Conservation (phyloP, 768 basidiomycete genomes). For the Sistotremastrum niveocremeum region DNA sequence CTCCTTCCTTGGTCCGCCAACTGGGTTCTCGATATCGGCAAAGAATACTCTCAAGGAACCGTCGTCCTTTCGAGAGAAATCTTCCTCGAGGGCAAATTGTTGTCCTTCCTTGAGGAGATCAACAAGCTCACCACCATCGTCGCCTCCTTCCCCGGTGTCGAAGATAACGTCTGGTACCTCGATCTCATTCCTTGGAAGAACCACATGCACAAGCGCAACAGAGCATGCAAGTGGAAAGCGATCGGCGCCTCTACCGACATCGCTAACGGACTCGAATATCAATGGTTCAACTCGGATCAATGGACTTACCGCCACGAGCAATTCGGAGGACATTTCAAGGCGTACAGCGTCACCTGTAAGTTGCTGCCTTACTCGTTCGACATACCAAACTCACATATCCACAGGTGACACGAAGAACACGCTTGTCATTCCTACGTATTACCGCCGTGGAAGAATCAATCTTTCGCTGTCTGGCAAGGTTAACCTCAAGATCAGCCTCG, state of each 20-base stretch:
- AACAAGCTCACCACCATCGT: slow-evolving; percentile 17
- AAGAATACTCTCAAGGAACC: slow-evolving; percentile 13
- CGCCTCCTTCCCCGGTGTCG: slow-evolving; percentile 11
- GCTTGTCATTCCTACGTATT: slow-evolving; percentile 14
- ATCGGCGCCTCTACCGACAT: background rate
- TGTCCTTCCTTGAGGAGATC: slow-evolving; percentile 12
- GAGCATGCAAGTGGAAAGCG: slow-evolving; percentile 10
- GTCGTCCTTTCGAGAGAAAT: slow-evolving; percentile 12
- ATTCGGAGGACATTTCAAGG: slow-evolving; percentile 1
- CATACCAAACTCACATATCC: background rate
- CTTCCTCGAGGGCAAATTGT: slow-evolving; percentile 17
- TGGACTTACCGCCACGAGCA: slow-evolving; percentile 15
- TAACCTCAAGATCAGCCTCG: slow-evolving; percentile 11
- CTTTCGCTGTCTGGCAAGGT: slow-evolving; percentile 15
- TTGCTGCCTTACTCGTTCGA: background rate
- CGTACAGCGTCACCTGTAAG: background rate
- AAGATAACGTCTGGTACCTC: slow-evolving; percentile 8
- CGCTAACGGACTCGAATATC: slow-evolving; percentile 7
- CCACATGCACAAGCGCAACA: slow-evolving; percentile 10
- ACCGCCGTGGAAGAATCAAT: slow-evolving; percentile 12
- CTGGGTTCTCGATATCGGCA: slow-evolving; percentile 11
- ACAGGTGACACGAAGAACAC: slow-evolving; percentile 17
- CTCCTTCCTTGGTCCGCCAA: slow-evolving; percentile 10
- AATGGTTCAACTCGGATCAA: slow-evolving; percentile 15
- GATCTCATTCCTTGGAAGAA: slow-evolving; percentile 15